phyloP scores from a whole-genome alignment of 768 basidiomycete genomes.

The Rubroboletus satanas region DNA sequence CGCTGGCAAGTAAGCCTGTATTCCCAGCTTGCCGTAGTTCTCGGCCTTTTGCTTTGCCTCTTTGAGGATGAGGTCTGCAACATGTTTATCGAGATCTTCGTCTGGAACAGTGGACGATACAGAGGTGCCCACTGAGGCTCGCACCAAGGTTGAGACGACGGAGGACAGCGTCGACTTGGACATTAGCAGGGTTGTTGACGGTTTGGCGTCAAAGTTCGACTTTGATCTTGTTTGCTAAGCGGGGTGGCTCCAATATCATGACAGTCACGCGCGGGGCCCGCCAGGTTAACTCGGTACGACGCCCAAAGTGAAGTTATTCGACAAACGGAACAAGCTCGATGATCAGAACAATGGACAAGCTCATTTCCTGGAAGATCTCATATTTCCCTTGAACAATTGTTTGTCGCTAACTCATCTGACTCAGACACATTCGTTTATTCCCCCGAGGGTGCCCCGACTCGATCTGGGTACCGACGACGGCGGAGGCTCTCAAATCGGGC shows the following conservation, averaged over 20 bases:
- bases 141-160: conserved; percentile 78
- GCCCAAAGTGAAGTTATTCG: not conserved
- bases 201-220: conserved; percentile 5
- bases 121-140: conserved; percentile 72
- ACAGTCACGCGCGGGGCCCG: not conserved
- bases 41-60: conserved; percentile 93
- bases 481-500: conserved; percentile 3
- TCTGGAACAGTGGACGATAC: conserved; percentile 59
- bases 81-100: conserved; percentile 86
- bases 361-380: not conserved
- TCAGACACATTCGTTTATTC: not conserved
- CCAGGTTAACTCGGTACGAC: not conserved
- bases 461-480: not conserved
- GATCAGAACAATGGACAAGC: not conserved
- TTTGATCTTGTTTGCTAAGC: conserved; percentile 23
- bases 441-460: not conserved
- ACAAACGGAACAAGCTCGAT: not conserved
- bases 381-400: not conserved
- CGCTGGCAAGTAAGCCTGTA: conserved; percentile 70
- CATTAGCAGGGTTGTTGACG: conserved; percentile 25
- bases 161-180: conserved; percentile 64
- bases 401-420: not conserved
- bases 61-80: conserved; percentile 85
- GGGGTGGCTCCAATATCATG: not conserved
- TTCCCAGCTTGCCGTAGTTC: conserved; percentile 69